Base-by-base conservation (phyloP, 495 filamentous ascomycete genomes). In the Penicillium egyptiacum region DNA sequence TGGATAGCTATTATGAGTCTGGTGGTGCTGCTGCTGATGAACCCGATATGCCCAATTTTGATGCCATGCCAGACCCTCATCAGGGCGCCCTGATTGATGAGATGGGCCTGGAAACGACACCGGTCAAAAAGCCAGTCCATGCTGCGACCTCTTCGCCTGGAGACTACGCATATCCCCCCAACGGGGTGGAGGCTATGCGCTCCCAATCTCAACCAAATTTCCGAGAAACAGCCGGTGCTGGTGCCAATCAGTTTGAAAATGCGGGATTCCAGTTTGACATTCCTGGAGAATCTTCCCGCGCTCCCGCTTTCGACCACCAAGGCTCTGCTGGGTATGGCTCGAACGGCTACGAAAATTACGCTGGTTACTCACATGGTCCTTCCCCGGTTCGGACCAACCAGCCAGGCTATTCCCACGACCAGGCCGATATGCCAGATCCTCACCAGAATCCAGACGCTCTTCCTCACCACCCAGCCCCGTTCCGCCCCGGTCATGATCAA, bases 381-480 rank as follows among this genome's bases (percentile, higher is more conserved):
- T 56, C 69, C 25, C 59, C 67, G 12, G 67, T 62, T 37, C 62
- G 64, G 11, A 40, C 51, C 14, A 68, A 66, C 39, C 66, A 69
- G 30, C 55, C 62, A 14, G 61, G 41, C 14, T 61, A 60, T 50
- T 39, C 51, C n/a, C 56, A 62, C 39, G 61, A 63, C 22, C 63
- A 53, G 28, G 48, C 56, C 4, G 62, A 43, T 9, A n/a, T 49
- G 14, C 47, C 57, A 53, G 68, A 64, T 61, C 70, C 51, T 63
- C 75, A 63, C 54, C 76, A 73, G 60, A 78, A 82, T 50, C 79
- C 81, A 3, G 87, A 91, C 67, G 75, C 75, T n/a, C 77, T 95
- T 3, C 73, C 91, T 16, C 79, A 83, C 30, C 94, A 96, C 67
- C 91, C 93, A 10, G 75, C 79, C 5, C 94, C 94, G 11, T 83